Conservation (phyloP, 208 protist species). For the Acanthamoeba castellanii region DNA sequence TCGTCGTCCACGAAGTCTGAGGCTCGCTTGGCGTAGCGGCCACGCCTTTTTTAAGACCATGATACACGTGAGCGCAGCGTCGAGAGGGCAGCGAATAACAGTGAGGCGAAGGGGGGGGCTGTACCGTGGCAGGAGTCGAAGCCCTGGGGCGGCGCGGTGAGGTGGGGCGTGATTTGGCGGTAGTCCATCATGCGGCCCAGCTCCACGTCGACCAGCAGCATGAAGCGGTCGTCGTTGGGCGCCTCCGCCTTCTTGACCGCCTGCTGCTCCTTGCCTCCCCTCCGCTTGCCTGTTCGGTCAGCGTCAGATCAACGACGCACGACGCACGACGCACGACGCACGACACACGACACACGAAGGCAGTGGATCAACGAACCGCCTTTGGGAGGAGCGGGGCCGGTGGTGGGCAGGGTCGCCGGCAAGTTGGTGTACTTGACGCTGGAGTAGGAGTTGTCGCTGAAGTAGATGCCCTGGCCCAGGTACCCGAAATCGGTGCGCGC, state of each 20-base stretch:
- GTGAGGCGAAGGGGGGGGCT: conserved; percentile 16
- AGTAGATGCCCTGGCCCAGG: conserved; percentile 83
- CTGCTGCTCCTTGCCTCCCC: neutral
- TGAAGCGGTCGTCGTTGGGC: neutral
- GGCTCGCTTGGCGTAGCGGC: conserved; percentile 16
- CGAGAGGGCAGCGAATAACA: too few species aligned
- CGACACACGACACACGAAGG: too few species aligned
- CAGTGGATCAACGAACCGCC: neutral
- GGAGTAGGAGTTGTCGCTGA: conserved; percentile 66
- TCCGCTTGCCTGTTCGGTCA: neutral
- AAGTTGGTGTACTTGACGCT: conserved; percentile 77
- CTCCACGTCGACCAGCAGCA: conserved; percentile 61
- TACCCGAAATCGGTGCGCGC: conserved; percentile 77
- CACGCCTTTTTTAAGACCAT: too few species aligned
- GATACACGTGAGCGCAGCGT: too few species aligned
- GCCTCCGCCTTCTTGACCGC: neutral
- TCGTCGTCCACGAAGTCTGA: conserved; percentile 81
- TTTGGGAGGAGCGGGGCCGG: neutral
- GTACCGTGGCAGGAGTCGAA: conserved; percentile 61
- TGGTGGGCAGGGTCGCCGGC: neutral
- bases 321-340: neutral
- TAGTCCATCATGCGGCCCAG: conserved; percentile 71
- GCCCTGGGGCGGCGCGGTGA: conserved; percentile 12
- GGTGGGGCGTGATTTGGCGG: conserved; percentile 35
- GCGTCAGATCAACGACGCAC: too few species aligned